Evolutionary conservation across 2,329 filamentous ascomycete species (phyloP).

Genomic region (Arthrobotrys conoides): DNA sequence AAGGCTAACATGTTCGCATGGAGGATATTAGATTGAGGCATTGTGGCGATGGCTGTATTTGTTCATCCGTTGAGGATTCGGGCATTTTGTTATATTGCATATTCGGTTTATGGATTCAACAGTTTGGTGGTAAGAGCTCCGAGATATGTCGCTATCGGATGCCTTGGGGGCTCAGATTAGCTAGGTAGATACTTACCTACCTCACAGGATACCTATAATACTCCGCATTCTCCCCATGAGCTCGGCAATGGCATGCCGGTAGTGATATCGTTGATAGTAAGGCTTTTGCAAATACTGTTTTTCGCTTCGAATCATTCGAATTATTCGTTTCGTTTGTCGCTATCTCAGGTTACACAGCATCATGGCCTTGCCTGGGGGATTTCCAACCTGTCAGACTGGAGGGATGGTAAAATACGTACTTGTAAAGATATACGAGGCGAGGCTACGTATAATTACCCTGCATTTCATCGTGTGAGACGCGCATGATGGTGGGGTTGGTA

Average conservation of each 20-base stretch:
- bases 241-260: slow-evolving; percentile 6
- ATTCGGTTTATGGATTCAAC: not conserved
- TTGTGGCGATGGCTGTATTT: not conserved
- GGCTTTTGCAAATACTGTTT: too few relatives aligned
- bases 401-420: not conserved
- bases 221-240: slow-evolving; percentile 3
- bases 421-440: not conserved
- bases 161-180: not conserved
- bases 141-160: not conserved
- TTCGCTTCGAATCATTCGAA: slow-evolving; percentile 9
- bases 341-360: slow-evolving; percentile 55
- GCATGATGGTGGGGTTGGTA: not conserved
- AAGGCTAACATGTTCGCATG: slow-evolving; percentile 4
- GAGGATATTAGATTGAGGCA: slow-evolving; percentile 20
- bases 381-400: slow-evolving; percentile 18
- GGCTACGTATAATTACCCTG: slow-evolving; percentile 6
- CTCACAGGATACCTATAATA: too few relatives aligned
- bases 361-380: not conserved
- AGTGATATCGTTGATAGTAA: not conserved
- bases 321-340: slow-evolving; percentile 29
- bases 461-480: slow-evolving; percentile 4
- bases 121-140: slow-evolving; percentile 11
- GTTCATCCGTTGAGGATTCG: slow-evolving; percentile 2
- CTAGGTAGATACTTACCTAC: too few relatives aligned
- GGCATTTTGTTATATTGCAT: slow-evolving; percentile 6